Percentiles rank a stretch among this genome's conserved stretches.
phyloP scores from a whole-genome alignment of 805 yeast genomes.

The Teunomyces cretensis region DNA sequence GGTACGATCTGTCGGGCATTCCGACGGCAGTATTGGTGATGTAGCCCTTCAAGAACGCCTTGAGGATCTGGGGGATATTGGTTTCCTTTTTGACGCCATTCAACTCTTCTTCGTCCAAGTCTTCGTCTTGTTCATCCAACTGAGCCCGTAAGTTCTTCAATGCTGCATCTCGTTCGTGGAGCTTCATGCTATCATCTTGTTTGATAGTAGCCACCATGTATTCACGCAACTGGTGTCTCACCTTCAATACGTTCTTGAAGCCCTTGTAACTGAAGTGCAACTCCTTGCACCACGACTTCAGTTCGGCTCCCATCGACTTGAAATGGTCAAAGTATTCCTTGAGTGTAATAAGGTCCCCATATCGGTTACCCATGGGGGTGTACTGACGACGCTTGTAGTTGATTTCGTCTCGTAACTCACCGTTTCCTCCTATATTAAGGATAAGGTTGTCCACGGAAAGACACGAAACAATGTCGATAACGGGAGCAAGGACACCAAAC shows the following conservation, averaged over 20 bases:
- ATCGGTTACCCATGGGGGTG: constrained; percentile 66
- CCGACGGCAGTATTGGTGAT: constrained; percentile 91
- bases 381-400: constrained; percentile 69
- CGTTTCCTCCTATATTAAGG: constrained; percentile 62
- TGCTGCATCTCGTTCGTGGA: constrained; percentile 26
- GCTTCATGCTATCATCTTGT: constrained; percentile 34
- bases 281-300: constrained; percentile 80
- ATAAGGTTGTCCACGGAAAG: constrained; percentile 88
- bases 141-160: constrained; percentile 25
- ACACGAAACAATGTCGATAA: constrained; percentile 88
- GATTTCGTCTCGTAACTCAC: constrained; percentile 80
- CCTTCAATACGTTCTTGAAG: constrained; percentile 70
- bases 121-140: constrained; percentile 20
- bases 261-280: constrained; percentile 76
- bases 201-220: constrained; percentile 58
- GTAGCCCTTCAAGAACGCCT: constrained; percentile 80
- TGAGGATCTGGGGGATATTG: constrained; percentile 60
- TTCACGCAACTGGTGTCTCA: constrained; percentile 70
- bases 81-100: constrained; percentile 25
- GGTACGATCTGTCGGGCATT: constrained; percentile 88
- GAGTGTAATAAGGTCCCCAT: constrained; percentile 82
- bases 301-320: constrained; percentile 46
- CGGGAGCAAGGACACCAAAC: constrained; percentile 57
- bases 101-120: constrained; percentile 21
- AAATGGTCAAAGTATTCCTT: constrained; percentile 72